phyloP scores from a whole-genome alignment of 768 basidiomycete genomes.

The Piloderma croceum region DNA sequence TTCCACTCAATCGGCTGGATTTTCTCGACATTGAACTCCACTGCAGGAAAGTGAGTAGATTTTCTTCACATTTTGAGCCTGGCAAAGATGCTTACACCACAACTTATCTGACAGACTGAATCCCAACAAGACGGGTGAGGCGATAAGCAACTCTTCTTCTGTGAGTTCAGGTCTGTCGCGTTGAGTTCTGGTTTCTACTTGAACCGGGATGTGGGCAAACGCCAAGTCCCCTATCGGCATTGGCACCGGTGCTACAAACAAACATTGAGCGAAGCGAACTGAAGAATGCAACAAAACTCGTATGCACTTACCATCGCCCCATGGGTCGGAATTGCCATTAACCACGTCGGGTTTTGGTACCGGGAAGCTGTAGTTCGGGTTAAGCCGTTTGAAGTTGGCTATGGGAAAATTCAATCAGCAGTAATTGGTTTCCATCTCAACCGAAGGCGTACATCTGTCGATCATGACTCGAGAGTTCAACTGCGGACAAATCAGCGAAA shows the following conservation, averaged over 20 bases:
- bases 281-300: conserved; percentile 7
- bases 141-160: conserved; percentile 50
- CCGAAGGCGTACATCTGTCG: conserved; percentile 39
- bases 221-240: not conserved
- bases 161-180: conserved; percentile 32
- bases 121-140: conserved; percentile 53
- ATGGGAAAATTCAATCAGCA: not conserved
- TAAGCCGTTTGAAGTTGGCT: conserved; percentile 48
- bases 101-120: conserved; percentile 57
- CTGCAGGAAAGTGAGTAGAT: conserved; percentile 24
- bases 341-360: conserved; percentile 26
- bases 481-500: conserved; percentile 21
- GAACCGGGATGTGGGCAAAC: conserved; percentile 1
- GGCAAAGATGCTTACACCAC: conserved; percentile 41
- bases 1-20: conserved; percentile 52
- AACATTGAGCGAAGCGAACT: conserved; percentile 6
- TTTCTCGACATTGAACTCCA: conserved; percentile 56
- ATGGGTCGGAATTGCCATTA: conserved; percentile 1
- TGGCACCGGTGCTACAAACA: conserved; percentile 17
- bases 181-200: not conserved
- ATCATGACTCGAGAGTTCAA: conserved; percentile 57
- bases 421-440: not conserved
- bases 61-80: not conserved
- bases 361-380: conserved; percentile 47
- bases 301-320: conserved; percentile 21